These are phyloP conservation scores for Phyllostachys edulis DNA, from an alignment of 176 grass and related monocot species.

Conservation along the genomic window DNA sequence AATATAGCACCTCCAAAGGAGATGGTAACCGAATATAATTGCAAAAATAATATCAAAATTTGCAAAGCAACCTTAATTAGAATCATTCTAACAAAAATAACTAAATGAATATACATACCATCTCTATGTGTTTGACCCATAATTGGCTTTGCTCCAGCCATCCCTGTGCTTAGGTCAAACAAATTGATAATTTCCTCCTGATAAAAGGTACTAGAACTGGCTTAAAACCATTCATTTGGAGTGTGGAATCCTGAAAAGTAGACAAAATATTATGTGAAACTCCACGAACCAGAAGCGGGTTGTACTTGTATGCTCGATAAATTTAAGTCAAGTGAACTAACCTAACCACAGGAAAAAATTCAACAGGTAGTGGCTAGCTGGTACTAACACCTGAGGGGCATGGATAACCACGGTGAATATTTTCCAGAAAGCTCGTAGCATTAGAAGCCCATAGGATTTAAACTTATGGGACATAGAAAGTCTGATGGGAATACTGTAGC, in stretches of 20 bases:
- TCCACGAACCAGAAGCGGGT: neutral
- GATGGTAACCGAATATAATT: neutral
- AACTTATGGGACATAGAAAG: neutral
- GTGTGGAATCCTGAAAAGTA: conserved; percentile 24
- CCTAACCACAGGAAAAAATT: neutral
- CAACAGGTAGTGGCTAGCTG: neutral
- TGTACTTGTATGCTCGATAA: neutral
- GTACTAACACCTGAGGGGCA: too few species aligned
- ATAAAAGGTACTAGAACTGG: neutral
- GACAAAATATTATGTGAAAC: conserved; percentile 15
- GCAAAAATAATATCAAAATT: conserved; percentile 5
- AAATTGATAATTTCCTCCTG: conserved; percentile 36
- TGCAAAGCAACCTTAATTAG: neutral
- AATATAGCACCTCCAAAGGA: conserved; percentile 6
- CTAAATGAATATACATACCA: conserved; percentile 30
- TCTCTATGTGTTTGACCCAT: conserved; percentile 45
- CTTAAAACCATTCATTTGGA: conserved; percentile 22
- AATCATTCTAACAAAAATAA: neutral
- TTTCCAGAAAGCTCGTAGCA: neutral
- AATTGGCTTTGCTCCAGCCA: conserved; percentile 40
- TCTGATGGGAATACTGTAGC: neutral
- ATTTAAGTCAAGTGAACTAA: neutral
- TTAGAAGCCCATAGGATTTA: neutral
- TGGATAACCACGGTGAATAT: neutral
- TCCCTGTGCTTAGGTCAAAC: conserved; percentile 41